Evolutionary conservation across 371 early-diverging fungal species (phyloP).

Genomic region (Rhizopus arrhizus): DNA sequence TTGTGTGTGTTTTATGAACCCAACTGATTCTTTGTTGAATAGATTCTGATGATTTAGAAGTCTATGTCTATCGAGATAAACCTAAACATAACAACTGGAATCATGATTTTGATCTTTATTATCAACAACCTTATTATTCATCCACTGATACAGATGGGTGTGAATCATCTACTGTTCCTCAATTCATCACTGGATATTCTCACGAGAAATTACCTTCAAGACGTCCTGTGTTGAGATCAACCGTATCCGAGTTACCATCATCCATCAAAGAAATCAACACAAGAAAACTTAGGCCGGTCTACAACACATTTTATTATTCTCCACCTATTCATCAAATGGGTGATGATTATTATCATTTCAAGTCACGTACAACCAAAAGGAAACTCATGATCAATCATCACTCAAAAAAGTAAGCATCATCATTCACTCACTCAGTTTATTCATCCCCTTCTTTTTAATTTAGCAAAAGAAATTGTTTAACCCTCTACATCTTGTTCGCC

Average conservation of each 20-base stretch:
- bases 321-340: background rate
- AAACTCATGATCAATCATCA: background rate
- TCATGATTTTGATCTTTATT: background rate
- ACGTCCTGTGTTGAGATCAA: constrained; percentile 45
- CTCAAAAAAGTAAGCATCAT: background rate
- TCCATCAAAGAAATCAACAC: constrained; percentile 1
- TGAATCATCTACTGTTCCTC: background rate
- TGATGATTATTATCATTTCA: background rate
- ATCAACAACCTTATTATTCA: constrained; percentile 18
- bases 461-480: background rate
- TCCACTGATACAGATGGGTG: constrained; percentile 31
- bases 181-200: background rate
- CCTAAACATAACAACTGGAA: constrained; percentile 21
- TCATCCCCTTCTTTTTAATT: background rate
- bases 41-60: constrained; percentile 49
- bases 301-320: constrained; percentile 1
- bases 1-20: background rate
- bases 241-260: constrained; percentile 33
- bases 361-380: background rate
- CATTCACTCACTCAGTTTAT: background rate
- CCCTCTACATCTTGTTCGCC: constrained; percentile 10
- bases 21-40: background rate
- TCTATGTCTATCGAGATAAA: constrained; percentile 45
- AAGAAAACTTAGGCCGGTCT: background rate
- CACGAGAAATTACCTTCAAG: constrained; percentile 15